Evolutionary conservation across 1,284 basidiomycete genomes (phyloP).

Genomic region (Puccinia coronata): DNA sequence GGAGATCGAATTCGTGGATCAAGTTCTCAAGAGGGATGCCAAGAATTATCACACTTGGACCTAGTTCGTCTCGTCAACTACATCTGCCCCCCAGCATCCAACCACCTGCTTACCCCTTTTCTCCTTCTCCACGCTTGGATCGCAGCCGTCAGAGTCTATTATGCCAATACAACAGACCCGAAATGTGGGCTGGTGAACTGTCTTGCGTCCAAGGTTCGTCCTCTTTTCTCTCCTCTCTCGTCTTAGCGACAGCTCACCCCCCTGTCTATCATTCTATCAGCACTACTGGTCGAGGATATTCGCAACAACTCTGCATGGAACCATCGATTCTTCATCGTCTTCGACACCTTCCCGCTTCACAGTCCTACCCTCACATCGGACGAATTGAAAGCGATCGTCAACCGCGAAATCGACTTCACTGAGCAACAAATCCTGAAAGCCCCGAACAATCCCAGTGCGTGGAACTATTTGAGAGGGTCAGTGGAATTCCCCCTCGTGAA

Average conservation of each 20-base stretch:
- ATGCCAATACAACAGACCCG: conserved; percentile 67
- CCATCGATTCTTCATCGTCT: conserved; percentile 91
- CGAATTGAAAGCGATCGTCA: conserved; percentile 2
- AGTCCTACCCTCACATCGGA: background rate
- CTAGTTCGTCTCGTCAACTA: conserved; percentile 60
- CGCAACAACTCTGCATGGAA: conserved; percentile 98
- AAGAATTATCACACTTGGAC: conserved; percentile 99
- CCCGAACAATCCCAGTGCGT: conserved; percentile 86
- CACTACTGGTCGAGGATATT: conserved; percentile 74
- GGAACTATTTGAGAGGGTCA: conserved; percentile 84
- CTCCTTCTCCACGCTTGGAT: background rate
- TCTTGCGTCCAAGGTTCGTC: conserved; percentile 27
- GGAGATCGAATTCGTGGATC: conserved; percentile 77
- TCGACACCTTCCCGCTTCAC: conserved; percentile 58
- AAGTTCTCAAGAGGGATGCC: conserved; percentile 69
- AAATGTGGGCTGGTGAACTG: conserved; percentile 48
- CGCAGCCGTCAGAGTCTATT: conserved; percentile 76
- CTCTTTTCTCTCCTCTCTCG: background rate
- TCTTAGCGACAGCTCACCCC: background rate
- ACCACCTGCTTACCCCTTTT: no score
- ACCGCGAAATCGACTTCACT: conserved; percentile 58
- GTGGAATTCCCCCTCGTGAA: conserved; percentile 50
- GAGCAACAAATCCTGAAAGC: conserved; percentile 79
- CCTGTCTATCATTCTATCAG: conserved; percentile 60
- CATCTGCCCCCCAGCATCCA: no score